Conservation (phyloP, 306 rosid species). For the Prosopis cineraria region DNA sequence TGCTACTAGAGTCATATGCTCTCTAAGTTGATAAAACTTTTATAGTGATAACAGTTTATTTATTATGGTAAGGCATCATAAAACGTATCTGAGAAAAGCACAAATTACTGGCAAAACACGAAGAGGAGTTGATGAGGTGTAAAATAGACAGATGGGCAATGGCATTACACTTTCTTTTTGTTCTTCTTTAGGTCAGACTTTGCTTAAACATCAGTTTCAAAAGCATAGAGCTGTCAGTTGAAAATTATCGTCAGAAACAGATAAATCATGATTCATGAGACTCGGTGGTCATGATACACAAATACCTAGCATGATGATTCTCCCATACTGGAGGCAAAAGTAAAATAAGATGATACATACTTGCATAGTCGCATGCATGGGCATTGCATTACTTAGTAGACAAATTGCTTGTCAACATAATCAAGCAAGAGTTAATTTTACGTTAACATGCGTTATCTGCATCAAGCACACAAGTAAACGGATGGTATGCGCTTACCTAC, state of each 20-base stretch:
- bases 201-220: constrained; percentile 3
- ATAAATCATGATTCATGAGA: background rate
- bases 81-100: constrained; percentile 18
- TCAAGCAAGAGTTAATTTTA: background rate
- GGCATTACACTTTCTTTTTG: background rate
- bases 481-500: constrained; percentile 48
- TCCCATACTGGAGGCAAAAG: constrained; percentile 17
- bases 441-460: constrained; percentile 19
- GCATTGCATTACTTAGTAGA: constrained; percentile 18
- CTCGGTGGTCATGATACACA: background rate
- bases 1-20: constrained; percentile 14
- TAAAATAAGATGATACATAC: background rate
- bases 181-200: background rate
- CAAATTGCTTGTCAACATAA: constrained; percentile 22
- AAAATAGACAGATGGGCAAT: background rate
- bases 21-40: constrained; percentile 17
- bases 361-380: constrained; percentile 14
- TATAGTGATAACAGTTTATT: background rate
- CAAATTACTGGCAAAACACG: background rate
- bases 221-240: background rate
- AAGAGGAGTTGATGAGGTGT: background rate
- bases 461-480: constrained; percentile 29
- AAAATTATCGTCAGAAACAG: background rate
- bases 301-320: constrained; percentile 12
- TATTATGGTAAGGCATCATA: constrained; percentile 1